Evolutionary conservation across 2,329 filamentous ascomycete species (phyloP).

Genomic region (Pezicula neosporulosa): DNA sequence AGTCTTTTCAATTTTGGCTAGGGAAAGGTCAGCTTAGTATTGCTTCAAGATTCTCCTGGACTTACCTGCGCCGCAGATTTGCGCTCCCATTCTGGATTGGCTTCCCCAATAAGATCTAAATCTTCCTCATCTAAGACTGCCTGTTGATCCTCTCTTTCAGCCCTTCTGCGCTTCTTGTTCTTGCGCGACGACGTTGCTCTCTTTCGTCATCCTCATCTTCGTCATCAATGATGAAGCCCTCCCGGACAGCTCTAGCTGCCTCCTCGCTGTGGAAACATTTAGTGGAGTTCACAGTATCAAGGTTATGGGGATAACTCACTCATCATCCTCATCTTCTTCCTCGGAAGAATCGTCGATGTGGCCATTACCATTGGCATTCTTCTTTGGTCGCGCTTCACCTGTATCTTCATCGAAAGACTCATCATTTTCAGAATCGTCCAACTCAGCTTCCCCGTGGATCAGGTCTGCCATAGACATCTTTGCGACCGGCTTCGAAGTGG

Average conservation of each 20-base stretch:
- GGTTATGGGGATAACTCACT: slow-evolving; percentile 31
- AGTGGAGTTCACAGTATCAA: slow-evolving; percentile 5
- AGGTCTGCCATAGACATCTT: slow-evolving; percentile 72
- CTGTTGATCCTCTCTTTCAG: slow-evolving; percentile 80
- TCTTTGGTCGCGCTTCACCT: slow-evolving; percentile 49
- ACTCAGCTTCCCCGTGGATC: slow-evolving; percentile 79
- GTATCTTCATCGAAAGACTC: slow-evolving; percentile 78
- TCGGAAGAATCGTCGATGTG: slow-evolving; percentile 81
- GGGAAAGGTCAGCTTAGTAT: slow-evolving; percentile 15
- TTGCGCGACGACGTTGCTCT: slow-evolving; percentile 54
- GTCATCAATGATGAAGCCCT: slow-evolving; percentile 95
- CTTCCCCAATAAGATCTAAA: slow-evolving; percentile 88
- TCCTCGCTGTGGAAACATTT: slow-evolving; percentile 6
- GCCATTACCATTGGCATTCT: slow-evolving; percentile 31
- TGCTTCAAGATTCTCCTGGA: background rate
- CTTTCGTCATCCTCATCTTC: slow-evolving; percentile 68
- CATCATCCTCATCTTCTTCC: slow-evolving; percentile 89
- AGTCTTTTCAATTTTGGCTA: slow-evolving; percentile 94
- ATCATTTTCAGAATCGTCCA: slow-evolving; percentile 83
- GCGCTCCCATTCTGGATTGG: slow-evolving; percentile 66
- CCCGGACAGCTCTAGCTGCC: slow-evolving; percentile 50
- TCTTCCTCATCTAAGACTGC: slow-evolving; percentile 90
- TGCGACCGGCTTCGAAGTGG: slow-evolving; percentile 15
- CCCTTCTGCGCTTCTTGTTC: slow-evolving; percentile 72
- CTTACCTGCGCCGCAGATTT: slow-evolving; percentile 67